Evolutionary conservation across 106 monocot species (phyloP).

Genomic region (Dioscorea zingiberensis): DNA sequence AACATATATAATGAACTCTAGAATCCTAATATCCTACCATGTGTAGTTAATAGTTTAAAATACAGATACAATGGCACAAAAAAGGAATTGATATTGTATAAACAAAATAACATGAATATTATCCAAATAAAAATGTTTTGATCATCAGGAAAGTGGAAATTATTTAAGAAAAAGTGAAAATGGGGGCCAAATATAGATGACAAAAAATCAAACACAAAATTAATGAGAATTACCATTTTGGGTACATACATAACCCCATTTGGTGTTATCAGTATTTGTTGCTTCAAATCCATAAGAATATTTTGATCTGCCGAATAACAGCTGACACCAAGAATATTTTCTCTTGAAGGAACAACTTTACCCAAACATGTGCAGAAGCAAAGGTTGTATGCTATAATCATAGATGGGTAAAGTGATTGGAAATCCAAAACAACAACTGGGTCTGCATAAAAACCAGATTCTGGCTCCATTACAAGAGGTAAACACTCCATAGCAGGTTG

Average conservation of each 20-base stretch:
- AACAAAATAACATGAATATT: too few species aligned
- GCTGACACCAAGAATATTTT: constrained; percentile 71
- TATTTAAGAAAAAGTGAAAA: too few species aligned
- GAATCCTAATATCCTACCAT: too few species aligned
- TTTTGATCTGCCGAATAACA: constrained; percentile 55
- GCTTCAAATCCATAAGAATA: constrained; percentile 39
- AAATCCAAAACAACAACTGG: constrained; percentile 96
- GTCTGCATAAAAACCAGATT: constrained; percentile 85
- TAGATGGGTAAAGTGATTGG: constrained; percentile 96
- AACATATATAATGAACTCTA: too few species aligned
- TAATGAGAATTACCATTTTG: constrained; percentile 40
- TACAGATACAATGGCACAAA: too few species aligned
- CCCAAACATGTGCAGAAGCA: constrained; percentile 92
- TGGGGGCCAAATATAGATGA: too few species aligned
- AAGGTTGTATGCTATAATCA: constrained; percentile 98
- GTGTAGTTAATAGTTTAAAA: too few species aligned
- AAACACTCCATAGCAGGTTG: constrained; percentile 99
- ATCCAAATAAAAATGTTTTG: too few species aligned
- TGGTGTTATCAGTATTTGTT: constrained; percentile 60
- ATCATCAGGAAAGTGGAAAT: too few species aligned
- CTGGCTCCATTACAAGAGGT: constrained; percentile 97
- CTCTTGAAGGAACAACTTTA: constrained; percentile 50
- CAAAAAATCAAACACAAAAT: neutral
- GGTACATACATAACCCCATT: constrained; percentile 88
- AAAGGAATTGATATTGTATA: too few species aligned